phyloP scores from a whole-genome alignment of 2,329 filamentous ascomycete species.

The Basipetospora chlamydospora region DNA sequence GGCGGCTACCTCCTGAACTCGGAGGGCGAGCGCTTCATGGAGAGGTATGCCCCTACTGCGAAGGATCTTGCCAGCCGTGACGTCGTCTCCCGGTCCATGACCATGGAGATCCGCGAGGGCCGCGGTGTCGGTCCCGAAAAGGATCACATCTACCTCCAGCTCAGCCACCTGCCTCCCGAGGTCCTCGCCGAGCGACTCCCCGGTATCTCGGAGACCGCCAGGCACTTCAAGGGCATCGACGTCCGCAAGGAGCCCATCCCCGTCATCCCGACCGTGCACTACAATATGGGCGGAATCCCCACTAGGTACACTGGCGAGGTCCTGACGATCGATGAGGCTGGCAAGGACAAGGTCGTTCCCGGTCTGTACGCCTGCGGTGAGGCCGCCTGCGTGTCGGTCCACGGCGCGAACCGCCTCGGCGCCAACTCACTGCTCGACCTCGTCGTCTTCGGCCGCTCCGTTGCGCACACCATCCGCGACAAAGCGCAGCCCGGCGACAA shows the following conservation, averaged over 20 bases:
- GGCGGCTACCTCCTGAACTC: conserved; percentile 96
- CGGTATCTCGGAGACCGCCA: conserved; percentile 96
- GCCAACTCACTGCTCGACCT: conserved; percentile 97
- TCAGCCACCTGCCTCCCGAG: conserved; percentile 86
- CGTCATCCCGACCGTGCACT: conserved; percentile 92
- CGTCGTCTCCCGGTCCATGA: conserved; percentile 96
- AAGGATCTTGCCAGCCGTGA: conserved; percentile 96
- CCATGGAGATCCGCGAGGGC: conserved; percentile 92
- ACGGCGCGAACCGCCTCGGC: conserved; percentile 93
- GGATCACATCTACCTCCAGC: conserved; percentile 97
- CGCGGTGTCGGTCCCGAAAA: conserved; percentile 94
- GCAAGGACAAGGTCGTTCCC: conserved; percentile 84
- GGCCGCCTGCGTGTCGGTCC: conserved; percentile 92
- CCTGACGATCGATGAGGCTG: conserved; percentile 69
- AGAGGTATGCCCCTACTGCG: conserved; percentile 91
- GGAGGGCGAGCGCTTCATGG: conserved; percentile 98
- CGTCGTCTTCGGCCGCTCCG: conserved; percentile 93
- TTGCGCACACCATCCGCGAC: conserved; percentile 92
- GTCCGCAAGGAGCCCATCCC: conserved; percentile 95
- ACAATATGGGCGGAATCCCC: conserved; percentile 99
- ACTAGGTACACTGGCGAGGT: conserved; percentile 97
- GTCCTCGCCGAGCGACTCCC: conserved; percentile 91
- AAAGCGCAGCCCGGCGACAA: conserved; percentile 74
- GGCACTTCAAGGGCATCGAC: conserved; percentile 94
- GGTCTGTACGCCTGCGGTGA: conserved; percentile 95